Conservation (phyloP, 2,329 filamentous ascomycete genomes). For the Cladosporium sp. region DNA sequence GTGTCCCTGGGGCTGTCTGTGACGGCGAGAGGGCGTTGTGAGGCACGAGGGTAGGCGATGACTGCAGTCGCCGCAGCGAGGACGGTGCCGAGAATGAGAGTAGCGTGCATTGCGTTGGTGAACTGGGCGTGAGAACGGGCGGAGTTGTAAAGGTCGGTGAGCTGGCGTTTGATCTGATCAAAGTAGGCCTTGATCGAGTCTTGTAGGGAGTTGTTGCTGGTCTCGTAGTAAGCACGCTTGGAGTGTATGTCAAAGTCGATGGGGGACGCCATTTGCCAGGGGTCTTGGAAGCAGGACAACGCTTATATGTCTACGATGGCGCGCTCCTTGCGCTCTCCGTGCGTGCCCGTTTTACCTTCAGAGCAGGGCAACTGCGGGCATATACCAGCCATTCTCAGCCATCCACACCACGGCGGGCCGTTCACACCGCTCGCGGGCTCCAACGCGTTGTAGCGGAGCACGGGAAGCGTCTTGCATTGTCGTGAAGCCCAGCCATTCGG, state of each 20-base stretch:
- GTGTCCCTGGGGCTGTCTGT: slow-evolving; percentile 10
- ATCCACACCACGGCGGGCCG: slow-evolving; percentile 1
- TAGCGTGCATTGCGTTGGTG: slow-evolving; percentile 12
- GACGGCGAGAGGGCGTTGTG: slow-evolving; percentile 7
- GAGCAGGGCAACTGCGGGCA: slow-evolving; percentile 7
- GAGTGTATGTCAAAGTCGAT: slow-evolving; percentile 4
- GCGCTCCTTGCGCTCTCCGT: background rate
- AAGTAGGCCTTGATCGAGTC: background rate
- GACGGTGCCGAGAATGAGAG: slow-evolving; percentile 9
- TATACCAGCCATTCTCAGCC: slow-evolving; percentile 12
- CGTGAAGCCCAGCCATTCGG: slow-evolving; percentile 12
- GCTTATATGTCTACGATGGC: slow-evolving; percentile 10
- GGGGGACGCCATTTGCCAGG: slow-evolving; percentile 2
- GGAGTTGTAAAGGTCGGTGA: background rate
- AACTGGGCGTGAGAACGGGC: background rate
- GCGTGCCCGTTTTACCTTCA: slow-evolving; percentile 11
- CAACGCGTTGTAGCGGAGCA: slow-evolving; percentile 4
- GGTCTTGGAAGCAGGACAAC: background rate
- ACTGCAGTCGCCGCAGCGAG: slow-evolving; percentile 8
- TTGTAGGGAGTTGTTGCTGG: background rate
- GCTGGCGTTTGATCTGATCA: background rate
- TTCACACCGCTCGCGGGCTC: background rate
- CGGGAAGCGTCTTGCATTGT: slow-evolving; percentile 7
- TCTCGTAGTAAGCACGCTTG: background rate
- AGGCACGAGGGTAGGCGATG: slow-evolving; percentile 8